Evolutionary conservation across 805 yeast genomes (phyloP).

Genomic region (Saccharomycopsis capsularis): DNA sequence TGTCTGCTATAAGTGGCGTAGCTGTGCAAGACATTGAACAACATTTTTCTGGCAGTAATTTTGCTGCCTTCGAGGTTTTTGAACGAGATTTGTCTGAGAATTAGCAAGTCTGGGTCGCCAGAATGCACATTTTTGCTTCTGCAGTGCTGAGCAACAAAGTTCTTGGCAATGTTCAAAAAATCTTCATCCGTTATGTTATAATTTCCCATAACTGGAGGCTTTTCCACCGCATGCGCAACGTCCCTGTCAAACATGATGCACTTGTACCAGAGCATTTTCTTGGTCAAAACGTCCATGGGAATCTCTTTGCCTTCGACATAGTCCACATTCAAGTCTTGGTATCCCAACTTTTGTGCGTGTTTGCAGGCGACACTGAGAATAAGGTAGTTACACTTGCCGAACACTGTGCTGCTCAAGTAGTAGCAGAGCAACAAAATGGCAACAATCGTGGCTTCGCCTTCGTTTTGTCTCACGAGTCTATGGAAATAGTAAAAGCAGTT

Average conservation of each 20-base stretch:
- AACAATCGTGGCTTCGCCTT: conserved; percentile 9
- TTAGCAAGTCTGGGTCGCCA: conserved; percentile 1
- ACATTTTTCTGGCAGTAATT: background rate
- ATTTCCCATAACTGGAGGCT: conserved; percentile 4
- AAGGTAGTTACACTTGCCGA: conserved; percentile 11
- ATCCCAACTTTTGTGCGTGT: conserved; percentile 13
- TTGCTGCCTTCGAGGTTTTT: background rate
- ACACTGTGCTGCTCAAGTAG: conserved; percentile 11
- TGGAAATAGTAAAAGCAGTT: conserved; percentile 17
- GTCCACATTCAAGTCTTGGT: conserved; percentile 1
- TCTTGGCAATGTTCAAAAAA: conserved; percentile 9
- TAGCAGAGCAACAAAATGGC: conserved; percentile 12
- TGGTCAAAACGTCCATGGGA: background rate
- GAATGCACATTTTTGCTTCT: background rate
- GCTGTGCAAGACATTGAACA: conserved; percentile 11
- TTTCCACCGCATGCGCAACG: conserved; percentile 7
- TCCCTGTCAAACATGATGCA: conserved; percentile 15
- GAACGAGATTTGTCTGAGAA: background rate
- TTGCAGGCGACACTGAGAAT: conserved; percentile 8
- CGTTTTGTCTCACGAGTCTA: conserved; percentile 3
- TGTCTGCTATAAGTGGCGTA: conserved; percentile 7
- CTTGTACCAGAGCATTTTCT: conserved; percentile 7
- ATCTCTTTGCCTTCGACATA: background rate
- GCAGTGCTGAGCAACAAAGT: conserved; percentile 6
- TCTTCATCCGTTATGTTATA: conserved; percentile 1